Percentiles rank a stretch among this genome's conserved stretches.
Conservation (phyloP, 1,139 yeast species). For the Insectozyma bohioensis region DNA sequence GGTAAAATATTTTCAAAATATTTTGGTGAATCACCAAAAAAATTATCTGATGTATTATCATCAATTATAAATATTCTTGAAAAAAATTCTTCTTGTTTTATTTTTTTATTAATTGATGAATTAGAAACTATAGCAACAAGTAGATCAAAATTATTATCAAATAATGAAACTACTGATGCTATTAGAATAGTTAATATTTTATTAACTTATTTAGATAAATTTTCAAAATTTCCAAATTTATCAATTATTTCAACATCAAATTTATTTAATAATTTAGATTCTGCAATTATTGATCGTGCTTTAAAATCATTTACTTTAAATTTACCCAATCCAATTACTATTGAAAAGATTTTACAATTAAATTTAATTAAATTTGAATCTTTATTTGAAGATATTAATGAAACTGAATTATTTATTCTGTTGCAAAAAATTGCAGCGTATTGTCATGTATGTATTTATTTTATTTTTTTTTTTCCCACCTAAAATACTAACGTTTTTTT, state of each 20-base stretch:
- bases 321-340: constrained; percentile 21
- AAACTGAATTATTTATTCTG: constrained; percentile 1
- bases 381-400: neutral
- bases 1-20: constrained; percentile 38
- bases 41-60: constrained; percentile 27
- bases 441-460: constrained; percentile 8
- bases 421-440: constrained; percentile 7
- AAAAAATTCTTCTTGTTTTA: constrained; percentile 15
- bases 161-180: constrained; percentile 16
- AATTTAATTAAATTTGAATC: neutral
- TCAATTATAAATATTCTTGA: constrained; percentile 23
- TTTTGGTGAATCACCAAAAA: constrained; percentile 41
- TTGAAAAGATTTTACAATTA: constrained; percentile 8
- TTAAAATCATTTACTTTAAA: constrained; percentile 27
- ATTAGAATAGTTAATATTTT: constrained; percentile 38
- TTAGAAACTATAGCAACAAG: constrained; percentile 40
- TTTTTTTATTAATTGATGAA: constrained; percentile 36
- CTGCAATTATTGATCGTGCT: constrained; percentile 34
- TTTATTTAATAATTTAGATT: constrained; percentile 25
- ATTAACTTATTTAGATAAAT: constrained; percentile 31
- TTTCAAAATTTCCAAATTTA: constrained; percentile 26
- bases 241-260: constrained; percentile 36
- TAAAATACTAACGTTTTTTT: constrained; percentile 3
- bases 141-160: constrained; percentile 25
- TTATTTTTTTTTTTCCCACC: too few relatives aligned